Evolutionary conservation across 495 filamentous ascomycete species (phyloP), one percentile per base, ranked within the genome.

Genomic region (Parachaetomium inaequale): DNA sequence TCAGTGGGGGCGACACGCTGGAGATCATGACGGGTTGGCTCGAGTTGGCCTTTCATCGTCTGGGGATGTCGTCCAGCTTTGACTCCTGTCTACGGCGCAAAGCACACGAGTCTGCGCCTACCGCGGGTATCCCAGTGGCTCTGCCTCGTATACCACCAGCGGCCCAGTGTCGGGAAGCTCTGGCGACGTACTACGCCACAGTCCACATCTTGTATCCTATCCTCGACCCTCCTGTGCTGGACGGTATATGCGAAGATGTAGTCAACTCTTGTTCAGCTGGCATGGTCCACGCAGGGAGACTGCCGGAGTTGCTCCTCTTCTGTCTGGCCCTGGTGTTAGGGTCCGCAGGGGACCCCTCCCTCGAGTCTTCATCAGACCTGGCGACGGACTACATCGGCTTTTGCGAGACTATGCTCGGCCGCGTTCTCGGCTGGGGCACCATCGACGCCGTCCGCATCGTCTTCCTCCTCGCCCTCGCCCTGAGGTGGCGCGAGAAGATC

Each of bases 21-120:
- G 49, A 52, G 49, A 52, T 52, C 28, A 52, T 32, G 26, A 52
- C 49, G 14, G 49, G 49, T 11, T 52, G 49, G 49, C 49, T 52
- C 49, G 28, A 52, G 17, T 26, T 52, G 12, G 49, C 49, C 26
- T 52, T 52, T 23, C 28, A 52, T 10, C 49, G 49, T 0, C 49
- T 52, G 28, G 49, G 29, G 49, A n/a, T 52, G 10, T 26, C 49
- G 15, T 32, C 29, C 4, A 5, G 49, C 6, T 52, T 52, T 26
- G 49, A 31, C 28, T n/a, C 29, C 10, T 52, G 49, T 32, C 49
- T 52, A 4, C 49, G 29, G 26, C 6, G 2, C 49, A 32, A 32
- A 17, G 26, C 49, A 32, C 23, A 50, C 14, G 49, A 17, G 49
- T 7, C 7, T 5, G 2, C 17, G 49, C 49, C 49, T 5, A 10